Conservation (phyloP, 2,329 filamentous ascomycete genomes). For the Colletotrichum sansevieriae region DNA sequence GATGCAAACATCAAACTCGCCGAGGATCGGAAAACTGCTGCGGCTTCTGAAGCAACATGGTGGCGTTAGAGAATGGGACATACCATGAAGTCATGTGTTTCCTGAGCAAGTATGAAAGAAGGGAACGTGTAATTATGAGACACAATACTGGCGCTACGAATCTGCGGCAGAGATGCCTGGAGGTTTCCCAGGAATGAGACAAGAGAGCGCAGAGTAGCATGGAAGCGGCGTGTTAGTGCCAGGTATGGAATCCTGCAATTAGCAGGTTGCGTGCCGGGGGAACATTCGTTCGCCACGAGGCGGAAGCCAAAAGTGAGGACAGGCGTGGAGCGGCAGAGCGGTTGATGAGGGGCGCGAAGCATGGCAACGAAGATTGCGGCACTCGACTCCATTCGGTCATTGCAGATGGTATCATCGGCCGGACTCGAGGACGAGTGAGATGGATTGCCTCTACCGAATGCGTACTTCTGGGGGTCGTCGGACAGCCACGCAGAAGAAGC, state of each 20-base stretch:
- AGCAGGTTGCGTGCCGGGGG: conserved; percentile 5
- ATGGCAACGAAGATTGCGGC: conserved; percentile 7
- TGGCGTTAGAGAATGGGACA: conserved; percentile 23
- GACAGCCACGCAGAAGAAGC: neutral
- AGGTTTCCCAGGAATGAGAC: conserved; percentile 17
- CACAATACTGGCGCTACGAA: conserved; percentile 9
- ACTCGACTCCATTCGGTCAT: conserved; percentile 6
- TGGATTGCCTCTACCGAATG: conserved; percentile 26
- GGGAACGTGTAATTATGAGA: conserved; percentile 30
- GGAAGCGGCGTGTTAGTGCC: conserved; percentile 11
- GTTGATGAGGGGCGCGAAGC: conserved; percentile 14
- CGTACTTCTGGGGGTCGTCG: conserved; percentile 5
- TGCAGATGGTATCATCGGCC: conserved; percentile 11
- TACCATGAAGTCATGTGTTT: conserved; percentile 16
- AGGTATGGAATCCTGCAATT: conserved; percentile 33
- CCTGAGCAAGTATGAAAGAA: conserved; percentile 14
- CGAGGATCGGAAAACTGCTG: neutral
- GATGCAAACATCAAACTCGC: conserved; percentile 5
- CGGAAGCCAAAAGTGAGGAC: neutral
- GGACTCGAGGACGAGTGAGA: conserved; percentile 2
- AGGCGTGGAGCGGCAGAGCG: conserved; percentile 15
- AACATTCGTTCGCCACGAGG: conserved; percentile 33
- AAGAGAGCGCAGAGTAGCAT: conserved; percentile 18
- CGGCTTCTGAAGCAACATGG: neutral
- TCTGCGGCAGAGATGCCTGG: conserved; percentile 14